Conservation (phyloP, 352 stramenopile genomes). For the Thalassiosira oceanica region DNA sequence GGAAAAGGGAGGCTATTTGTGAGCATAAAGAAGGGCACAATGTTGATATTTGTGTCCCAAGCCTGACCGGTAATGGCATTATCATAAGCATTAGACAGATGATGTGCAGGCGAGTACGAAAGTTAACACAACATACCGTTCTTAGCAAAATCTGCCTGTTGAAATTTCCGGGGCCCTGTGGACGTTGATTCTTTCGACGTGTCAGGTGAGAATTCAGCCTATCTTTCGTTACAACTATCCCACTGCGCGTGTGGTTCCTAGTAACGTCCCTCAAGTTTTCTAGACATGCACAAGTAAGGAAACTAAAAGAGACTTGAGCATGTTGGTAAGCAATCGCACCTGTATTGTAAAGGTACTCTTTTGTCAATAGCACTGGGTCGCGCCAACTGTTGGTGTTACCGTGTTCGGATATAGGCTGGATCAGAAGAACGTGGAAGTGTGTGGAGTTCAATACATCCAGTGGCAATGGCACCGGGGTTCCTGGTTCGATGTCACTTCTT, state of each 20-base stretch:
- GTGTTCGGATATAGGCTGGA: conserved; percentile 24
- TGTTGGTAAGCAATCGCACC: too few relatives aligned
- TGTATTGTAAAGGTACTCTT: conserved; percentile 53
- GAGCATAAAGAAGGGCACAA: conserved; percentile 51
- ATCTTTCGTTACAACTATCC: conserved; percentile 33
- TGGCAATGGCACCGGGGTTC: conserved; percentile 11
- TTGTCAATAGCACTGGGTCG: conserved; percentile 43
- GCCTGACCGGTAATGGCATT: background rate
- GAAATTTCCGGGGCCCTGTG: conserved; percentile 7
- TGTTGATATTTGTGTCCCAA: conserved; percentile 1
- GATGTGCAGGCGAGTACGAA: background rate
- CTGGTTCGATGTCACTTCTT: conserved; percentile 4
- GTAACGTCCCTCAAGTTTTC: background rate
- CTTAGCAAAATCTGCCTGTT: conserved; percentile 18
- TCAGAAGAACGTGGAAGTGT: conserved; percentile 37
- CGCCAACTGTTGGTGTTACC: conserved; percentile 27
- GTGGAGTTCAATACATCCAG: conserved; percentile 27
- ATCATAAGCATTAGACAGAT: background rate
- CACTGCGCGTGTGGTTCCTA: conserved; percentile 29
- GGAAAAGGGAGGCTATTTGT: conserved; percentile 48
- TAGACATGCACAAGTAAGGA: background rate
- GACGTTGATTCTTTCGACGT: conserved; percentile 10
- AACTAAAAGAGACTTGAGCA: conserved; percentile 15
- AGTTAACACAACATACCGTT: conserved; percentile 13
- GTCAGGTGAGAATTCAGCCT: conserved; percentile 28